These are phyloP conservation scores for Pestalotiopsis sp. DNA, from an alignment of 2,329 filamentous ascomycete genomes.

Conservation along the genomic window DNA sequence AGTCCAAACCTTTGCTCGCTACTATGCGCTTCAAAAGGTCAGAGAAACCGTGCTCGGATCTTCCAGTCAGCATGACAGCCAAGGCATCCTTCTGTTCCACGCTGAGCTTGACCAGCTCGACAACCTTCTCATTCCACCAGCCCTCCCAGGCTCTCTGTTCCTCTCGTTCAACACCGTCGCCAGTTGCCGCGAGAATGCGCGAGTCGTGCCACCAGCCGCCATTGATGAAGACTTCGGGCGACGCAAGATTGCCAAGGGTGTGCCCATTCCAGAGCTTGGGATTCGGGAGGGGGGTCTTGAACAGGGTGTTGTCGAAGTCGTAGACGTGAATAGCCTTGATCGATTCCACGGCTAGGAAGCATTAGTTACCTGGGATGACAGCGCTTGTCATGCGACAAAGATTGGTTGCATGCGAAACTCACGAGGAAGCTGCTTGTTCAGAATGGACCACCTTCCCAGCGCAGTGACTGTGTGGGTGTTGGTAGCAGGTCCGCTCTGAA, in stretches of 20 bases:
- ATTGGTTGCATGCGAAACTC: not conserved
- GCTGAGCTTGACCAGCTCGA: constrained; percentile 77
- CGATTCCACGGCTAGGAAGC: constrained; percentile 56
- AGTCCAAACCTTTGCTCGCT: constrained; percentile 75
- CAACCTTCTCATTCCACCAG: constrained; percentile 96
- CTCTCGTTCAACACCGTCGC: constrained; percentile 79
- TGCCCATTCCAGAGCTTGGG: constrained; percentile 80
- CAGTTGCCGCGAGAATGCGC: constrained; percentile 82
- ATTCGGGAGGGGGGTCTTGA: constrained; percentile 89
- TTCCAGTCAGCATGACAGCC: constrained; percentile 84
- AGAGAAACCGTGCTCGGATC: constrained; percentile 76
- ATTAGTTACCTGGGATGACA: constrained; percentile 15
- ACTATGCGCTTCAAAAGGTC: constrained; percentile 83
- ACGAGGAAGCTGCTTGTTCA: constrained; percentile 71
- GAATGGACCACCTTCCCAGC: constrained; percentile 82
- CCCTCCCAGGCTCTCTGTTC: constrained; percentile 84
- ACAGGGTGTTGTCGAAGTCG: constrained; percentile 97
- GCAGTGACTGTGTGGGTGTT: constrained; percentile 65
- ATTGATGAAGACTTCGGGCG: constrained; percentile 74
- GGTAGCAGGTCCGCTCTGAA: constrained; percentile 20
- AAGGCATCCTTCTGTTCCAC: constrained; percentile 84
- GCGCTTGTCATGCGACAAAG: not conserved
- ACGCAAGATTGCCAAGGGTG: constrained; percentile 77
- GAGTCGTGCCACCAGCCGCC: constrained; percentile 98
- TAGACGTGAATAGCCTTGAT: constrained; percentile 89